Evolutionary conservation across 441 rosid species (phyloP), one percentile per base, ranked within the genome.

Genomic region (Brassica balearica): DNA sequence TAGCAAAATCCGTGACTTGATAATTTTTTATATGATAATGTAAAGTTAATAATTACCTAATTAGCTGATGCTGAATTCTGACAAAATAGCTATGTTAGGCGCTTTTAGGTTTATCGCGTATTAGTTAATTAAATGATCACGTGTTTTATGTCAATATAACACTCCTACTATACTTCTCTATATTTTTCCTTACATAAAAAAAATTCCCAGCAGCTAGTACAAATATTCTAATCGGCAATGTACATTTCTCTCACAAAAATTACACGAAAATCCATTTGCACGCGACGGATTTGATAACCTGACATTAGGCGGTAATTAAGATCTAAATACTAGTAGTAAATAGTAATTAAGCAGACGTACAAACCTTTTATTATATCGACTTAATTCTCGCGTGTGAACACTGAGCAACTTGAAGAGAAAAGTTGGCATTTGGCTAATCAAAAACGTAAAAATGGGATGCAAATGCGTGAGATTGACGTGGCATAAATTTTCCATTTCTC

Each of bases 391-490:
- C 65, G 80, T 77, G 79, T 75, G 87, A 88, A 85, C 84, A 20
- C 77, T 71, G 83, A 85, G 77, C 78, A 25, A 38, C 65, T 64
- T 68, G 79, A 82, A 79, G 70, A 72, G 75, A 69, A 74, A 73
- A 79, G 77, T 80, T 82, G 81, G 79, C 66, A 79, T 76, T 80
- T 82, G 81, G 79, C 66, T 66, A 32, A 58, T 36, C 14, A 63
- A 77, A 62, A 62, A 73, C 72, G 74, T 34, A 68, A 38, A 32
- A 73, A n/a, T 14, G 20, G 66, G 48, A 12, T 8, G 59, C 77
- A 67, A 72, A 43, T 68, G 78, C 72, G 78, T 82, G 81, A 78
- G 23, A 79, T 71, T 75, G 83, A 75, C 85, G 75, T 62, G 71
- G 79, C 76, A 55, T 20, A 82, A 70, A 59, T 29, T 81, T 75